phyloP scores from a whole-genome alignment of 805 yeast genomes.

The Phaffomyces opuntiae region DNA sequence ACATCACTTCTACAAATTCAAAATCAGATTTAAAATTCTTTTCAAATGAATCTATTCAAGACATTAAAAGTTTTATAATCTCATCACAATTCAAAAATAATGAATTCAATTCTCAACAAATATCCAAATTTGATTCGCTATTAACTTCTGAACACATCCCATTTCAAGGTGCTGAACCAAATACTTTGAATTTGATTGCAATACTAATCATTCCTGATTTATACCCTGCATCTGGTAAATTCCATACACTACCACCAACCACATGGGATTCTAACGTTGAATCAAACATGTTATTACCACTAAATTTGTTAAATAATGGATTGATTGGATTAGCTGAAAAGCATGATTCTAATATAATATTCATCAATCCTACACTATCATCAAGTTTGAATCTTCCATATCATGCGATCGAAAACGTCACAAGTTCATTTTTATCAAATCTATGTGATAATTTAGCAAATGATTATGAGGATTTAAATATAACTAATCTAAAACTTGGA shows the following conservation, averaged over 20 bases:
- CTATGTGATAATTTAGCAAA: slow-evolving; percentile 31
- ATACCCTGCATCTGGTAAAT: slow-evolving; percentile 60
- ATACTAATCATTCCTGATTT: slow-evolving; percentile 66
- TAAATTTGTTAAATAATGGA: slow-evolving; percentile 48
- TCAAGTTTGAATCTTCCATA: slow-evolving; percentile 50
- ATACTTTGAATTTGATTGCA: slow-evolving; percentile 51
- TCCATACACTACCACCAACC: slow-evolving; percentile 44
- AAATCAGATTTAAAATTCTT: slow-evolving; percentile 33
- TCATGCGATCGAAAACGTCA: slow-evolving; percentile 56
- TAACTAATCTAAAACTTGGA: slow-evolving; percentile 40
- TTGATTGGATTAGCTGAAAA: slow-evolving; percentile 45
- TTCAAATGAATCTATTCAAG: slow-evolving; percentile 56
- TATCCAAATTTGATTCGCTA: slow-evolving; percentile 41
- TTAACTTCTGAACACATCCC: slow-evolving; percentile 51
- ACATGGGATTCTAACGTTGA: slow-evolving; percentile 45
- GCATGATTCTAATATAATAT: slow-evolving; percentile 42
- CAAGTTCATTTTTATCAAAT: slow-evolving; percentile 36
- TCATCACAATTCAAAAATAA: slow-evolving; percentile 34
- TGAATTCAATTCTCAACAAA: slow-evolving; percentile 35
- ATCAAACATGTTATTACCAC: slow-evolving; percentile 40
- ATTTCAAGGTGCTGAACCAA: slow-evolving; percentile 51
- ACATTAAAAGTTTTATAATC: slow-evolving; percentile 59
- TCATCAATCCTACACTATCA: slow-evolving; percentile 50
- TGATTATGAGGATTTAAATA: slow-evolving; percentile 34
- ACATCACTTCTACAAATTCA: slow-evolving; percentile 45